phyloP scores from a whole-genome alignment of 345 rosid species.

The Linum trigynum region DNA sequence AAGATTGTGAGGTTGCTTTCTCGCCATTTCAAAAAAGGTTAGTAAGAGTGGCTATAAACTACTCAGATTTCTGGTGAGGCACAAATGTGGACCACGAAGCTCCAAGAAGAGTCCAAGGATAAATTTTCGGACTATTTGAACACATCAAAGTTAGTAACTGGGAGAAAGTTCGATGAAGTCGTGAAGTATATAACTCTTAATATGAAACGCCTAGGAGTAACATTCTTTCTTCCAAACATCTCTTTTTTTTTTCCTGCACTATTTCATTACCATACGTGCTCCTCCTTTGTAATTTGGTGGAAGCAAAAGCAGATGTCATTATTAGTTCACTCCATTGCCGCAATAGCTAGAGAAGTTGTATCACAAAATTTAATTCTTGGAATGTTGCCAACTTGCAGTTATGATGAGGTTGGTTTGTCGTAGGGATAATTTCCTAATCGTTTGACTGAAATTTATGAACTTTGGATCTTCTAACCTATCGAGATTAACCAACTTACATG shows the following conservation, averaged over 20 bases:
- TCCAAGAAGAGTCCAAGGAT: constrained; percentile 45
- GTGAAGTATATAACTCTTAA: constrained; percentile 64
- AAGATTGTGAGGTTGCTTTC: constrained; percentile 63
- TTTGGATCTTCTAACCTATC: background rate
- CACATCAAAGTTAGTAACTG: constrained; percentile 67
- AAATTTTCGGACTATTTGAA: constrained; percentile 79
- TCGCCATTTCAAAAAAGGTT: constrained; percentile 31
- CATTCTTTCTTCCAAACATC: background rate
- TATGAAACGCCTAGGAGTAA: constrained; percentile 54
- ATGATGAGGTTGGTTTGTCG: constrained; percentile 33
- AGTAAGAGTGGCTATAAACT: constrained; percentile 24
- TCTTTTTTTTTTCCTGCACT: background rate
- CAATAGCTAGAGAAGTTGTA: constrained; percentile 48
- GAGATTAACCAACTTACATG: background rate
- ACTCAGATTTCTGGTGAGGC: constrained; percentile 32
- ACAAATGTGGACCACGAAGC: constrained; percentile 38
- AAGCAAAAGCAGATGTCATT: constrained; percentile 44
- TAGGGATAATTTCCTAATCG: background rate
- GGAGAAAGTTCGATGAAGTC: constrained; percentile 62
- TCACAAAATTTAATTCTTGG: constrained; percentile 56
- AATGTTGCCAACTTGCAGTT: constrained; percentile 39
- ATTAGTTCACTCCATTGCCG: constrained; percentile 47
- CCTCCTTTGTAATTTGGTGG: constrained; percentile 16
- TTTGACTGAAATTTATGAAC: background rate
- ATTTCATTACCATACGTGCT: too few relatives aligned